These are phyloP conservation scores for Ilex paraguariensis DNA, from an alignment of 305 asterid genomes.

Conservation along the genomic window DNA sequence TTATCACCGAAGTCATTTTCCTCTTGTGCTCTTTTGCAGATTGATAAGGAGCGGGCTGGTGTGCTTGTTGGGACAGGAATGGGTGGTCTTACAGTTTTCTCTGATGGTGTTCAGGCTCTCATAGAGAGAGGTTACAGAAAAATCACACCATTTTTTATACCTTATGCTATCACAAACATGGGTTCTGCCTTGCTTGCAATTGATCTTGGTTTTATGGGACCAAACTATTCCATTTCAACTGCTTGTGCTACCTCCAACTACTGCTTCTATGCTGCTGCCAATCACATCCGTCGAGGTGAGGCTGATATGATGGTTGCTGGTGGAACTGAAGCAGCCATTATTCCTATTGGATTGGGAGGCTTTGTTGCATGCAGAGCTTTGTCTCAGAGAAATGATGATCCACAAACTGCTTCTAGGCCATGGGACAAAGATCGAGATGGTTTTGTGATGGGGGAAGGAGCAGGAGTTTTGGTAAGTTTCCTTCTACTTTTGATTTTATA, in stretches of 20 bases:
- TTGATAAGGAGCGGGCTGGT: slow-evolving; percentile 76
- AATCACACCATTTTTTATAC: slow-evolving; percentile 84
- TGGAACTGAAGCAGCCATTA: slow-evolving; percentile 85
- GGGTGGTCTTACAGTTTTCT: slow-evolving; percentile 84
- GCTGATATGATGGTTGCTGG: slow-evolving; percentile 89
- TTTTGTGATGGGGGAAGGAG: slow-evolving; percentile 93
- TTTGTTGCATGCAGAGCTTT: slow-evolving; percentile 81
- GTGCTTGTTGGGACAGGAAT: slow-evolving; percentile 76
- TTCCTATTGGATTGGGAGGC: slow-evolving; percentile 78
- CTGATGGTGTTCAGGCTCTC: slow-evolving; percentile 66
- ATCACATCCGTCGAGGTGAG: slow-evolving; percentile 87
- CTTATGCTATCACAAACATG: slow-evolving; percentile 84
- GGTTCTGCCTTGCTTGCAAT: slow-evolving; percentile 86
- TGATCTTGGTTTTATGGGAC: slow-evolving; percentile 86
- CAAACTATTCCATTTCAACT: slow-evolving; percentile 81
- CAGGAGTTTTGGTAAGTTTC: slow-evolving; percentile 69
- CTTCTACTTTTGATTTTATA: too few species aligned
- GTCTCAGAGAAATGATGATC: slow-evolving; percentile 87
- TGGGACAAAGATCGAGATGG: slow-evolving; percentile 91
- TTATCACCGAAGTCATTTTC: slow-evolving; percentile 8
- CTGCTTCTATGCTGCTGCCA: slow-evolving; percentile 84
- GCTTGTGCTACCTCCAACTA: slow-evolving; percentile 92
- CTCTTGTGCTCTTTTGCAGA: slow-evolving; percentile 31
- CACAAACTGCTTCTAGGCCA: slow-evolving; percentile 81
- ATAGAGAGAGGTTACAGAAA: slow-evolving; percentile 67